Evolutionary conservation across 306 rosid genomes (phyloP).

Genomic region (Coriaria nepalensis): DNA sequence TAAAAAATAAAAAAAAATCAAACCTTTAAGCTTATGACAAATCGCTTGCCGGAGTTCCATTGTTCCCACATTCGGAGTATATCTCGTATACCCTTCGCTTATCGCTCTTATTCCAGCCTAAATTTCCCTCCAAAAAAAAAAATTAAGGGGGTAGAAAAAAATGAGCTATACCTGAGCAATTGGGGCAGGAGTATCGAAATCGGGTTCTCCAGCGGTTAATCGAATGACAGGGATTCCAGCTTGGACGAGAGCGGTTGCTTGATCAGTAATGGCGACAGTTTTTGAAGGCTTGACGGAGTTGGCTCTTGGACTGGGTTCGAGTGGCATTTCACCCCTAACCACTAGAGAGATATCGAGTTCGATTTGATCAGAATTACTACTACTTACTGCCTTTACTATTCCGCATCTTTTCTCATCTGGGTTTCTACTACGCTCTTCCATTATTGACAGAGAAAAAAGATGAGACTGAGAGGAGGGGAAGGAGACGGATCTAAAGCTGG

Average conservation of each 20-base stretch:
- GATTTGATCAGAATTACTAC: slow-evolving; percentile 13
- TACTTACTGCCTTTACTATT: slow-evolving; percentile 27
- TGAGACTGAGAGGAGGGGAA: slow-evolving; percentile 23
- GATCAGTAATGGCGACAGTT: slow-evolving; percentile 75
- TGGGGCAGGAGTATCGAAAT: slow-evolving; percentile 73
- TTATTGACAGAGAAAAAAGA: slow-evolving; percentile 11
- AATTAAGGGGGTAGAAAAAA: background rate
- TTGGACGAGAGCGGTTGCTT: slow-evolving; percentile 68
- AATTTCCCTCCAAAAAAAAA: background rate
- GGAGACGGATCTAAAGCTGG: slow-evolving; percentile 21
- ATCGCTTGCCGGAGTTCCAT: slow-evolving; percentile 77
- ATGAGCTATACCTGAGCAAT: slow-evolving; percentile 40
- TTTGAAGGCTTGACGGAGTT: slow-evolving; percentile 74
- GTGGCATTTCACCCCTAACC: no score
- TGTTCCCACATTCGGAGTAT: slow-evolving; percentile 74
- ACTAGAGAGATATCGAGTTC: slow-evolving; percentile 45
- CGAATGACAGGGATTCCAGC: slow-evolving; percentile 85
- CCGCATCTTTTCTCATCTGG: slow-evolving; percentile 13
- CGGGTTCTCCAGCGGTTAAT: slow-evolving; percentile 85
- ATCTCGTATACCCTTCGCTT: slow-evolving; percentile 73
- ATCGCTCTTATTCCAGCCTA: slow-evolving; percentile 92
- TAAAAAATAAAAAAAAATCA: background rate
- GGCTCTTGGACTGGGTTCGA: slow-evolving; percentile 88
- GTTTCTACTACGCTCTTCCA: no score
- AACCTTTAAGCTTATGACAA: slow-evolving; percentile 77